phyloP scores from a whole-genome alignment of 1,284 basidiomycete genomes.

The Pseudozyma sp. region DNA sequence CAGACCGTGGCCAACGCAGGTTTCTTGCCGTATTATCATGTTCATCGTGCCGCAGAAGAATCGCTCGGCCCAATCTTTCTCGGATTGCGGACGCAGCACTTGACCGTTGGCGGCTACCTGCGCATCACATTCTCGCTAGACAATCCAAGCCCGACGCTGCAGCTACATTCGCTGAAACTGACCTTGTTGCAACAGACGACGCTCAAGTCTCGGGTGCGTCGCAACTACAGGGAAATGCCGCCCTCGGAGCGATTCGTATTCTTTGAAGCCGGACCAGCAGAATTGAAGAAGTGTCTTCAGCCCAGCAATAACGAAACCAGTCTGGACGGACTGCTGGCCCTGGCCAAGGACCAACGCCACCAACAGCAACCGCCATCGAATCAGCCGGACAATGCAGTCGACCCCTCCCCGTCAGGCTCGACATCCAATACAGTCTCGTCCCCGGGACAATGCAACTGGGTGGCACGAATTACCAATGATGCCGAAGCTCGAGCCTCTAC shows the following conservation, averaged over 20 bases:
- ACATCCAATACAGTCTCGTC: background rate
- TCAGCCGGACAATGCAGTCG: background rate
- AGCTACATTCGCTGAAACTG: constrained; percentile 43
- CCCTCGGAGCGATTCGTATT: constrained; percentile 47
- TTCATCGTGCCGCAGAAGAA: constrained; percentile 40
- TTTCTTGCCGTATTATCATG: constrained; percentile 48
- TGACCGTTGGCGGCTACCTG: constrained; percentile 54
- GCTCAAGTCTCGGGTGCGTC: constrained; percentile 44
- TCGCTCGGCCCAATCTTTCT: constrained; percentile 46
- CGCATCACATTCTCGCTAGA: constrained; percentile 47
- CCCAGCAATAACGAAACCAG: constrained; percentile 3
- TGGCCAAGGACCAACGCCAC: constrained; percentile 33
- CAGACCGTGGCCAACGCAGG: constrained; percentile 31
- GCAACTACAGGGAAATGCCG: constrained; percentile 35
- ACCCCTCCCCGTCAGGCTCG: constrained; percentile 1
- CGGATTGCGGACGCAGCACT: constrained; percentile 44
- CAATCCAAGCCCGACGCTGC: constrained; percentile 34
- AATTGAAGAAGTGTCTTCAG: constrained; percentile 29
- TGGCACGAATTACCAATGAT: constrained; percentile 46
- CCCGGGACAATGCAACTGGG: constrained; percentile 46
- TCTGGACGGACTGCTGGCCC: constrained; percentile 29
- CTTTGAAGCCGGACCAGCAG: constrained; percentile 37
- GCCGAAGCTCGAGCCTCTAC: constrained; percentile 43
- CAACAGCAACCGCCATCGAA: constrained; percentile 6
- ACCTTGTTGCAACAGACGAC: constrained; percentile 47